Evolutionary conservation across 345 rosid species (phyloP), one percentile per base, ranked within the genome.

Genomic region (Acer yangbiense): DNA sequence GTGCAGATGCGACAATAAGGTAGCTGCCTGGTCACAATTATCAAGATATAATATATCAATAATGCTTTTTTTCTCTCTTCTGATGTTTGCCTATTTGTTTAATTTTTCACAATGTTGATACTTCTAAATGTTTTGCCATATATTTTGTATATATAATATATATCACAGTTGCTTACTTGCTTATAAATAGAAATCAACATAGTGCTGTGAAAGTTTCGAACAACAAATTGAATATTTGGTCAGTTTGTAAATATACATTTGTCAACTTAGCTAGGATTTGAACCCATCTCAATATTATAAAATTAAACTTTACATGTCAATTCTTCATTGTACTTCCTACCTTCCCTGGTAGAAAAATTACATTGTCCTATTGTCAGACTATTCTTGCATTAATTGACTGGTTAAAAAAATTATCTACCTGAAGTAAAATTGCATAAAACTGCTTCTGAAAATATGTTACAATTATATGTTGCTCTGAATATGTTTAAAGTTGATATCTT

Each of bases 21-120:
- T 96, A 93, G 95, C 88, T 84, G 85, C 87, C 84, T 86, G 83
- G 88, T 73, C 91, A 89, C 85, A 41, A 81, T 78, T 81, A 48
- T 83, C 89, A 75, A 83, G 88, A 86, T 89, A 82, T 79, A 76
- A 77, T 80, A 73, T 82, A 71, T 86, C 82, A 54, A 21, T 90
- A 44, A 64, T 92, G 68, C 35, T 88, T 77, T 32, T 89, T 9
- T 66, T 90, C 72, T 83, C 65, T 9, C 5, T 84, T 78, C 78
- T 89, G 76, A 73, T 89, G 68, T 71, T 86, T 68, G 94, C 95
- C 75, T 88, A 74, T 83, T 83, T 76, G 76, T 77, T 78, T 76
- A 85, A 70, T 71, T 78, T 76, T 62, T 74, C 70, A 83, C 78
- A 77, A 76, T 69, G 72, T 79, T 83, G 78, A 79, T 79, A 39